Evolutionary conservation across 2,329 filamentous ascomycete genomes (phyloP).

Genomic region (Xylaria sp.): DNA sequence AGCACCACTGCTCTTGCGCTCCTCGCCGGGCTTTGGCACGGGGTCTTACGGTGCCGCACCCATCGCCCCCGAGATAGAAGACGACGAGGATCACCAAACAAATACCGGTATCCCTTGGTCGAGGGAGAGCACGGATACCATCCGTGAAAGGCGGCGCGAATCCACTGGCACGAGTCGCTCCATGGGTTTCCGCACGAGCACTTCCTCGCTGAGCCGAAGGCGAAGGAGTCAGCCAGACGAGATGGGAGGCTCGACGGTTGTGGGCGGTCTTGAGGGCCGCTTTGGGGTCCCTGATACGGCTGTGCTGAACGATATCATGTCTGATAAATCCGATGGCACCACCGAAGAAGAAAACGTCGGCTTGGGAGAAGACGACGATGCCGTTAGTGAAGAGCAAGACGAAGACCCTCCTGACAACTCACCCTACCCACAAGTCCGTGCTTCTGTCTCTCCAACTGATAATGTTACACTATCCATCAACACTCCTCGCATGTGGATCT

Average conservation of each 20-base stretch:
- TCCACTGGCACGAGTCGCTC: constrained; percentile 42
- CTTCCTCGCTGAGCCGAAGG: constrained; percentile 44
- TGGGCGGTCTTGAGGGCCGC: constrained; percentile 63
- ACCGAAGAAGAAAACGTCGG: constrained; percentile 41
- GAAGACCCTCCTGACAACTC: constrained; percentile 73
- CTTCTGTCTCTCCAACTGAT: constrained; percentile 80
- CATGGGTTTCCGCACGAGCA: constrained; percentile 40
- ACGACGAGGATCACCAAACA: constrained; percentile 44
- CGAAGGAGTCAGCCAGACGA: constrained; percentile 57
- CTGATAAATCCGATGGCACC: constrained; percentile 52
- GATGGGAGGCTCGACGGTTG: constrained; percentile 61
- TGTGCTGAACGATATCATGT: constrained; percentile 57
- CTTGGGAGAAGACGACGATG: constrained; percentile 48
- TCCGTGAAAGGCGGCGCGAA: constrained; percentile 40
- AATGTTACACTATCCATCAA: constrained; percentile 83
- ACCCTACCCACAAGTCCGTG: constrained; percentile 80
- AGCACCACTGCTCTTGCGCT: constrained; percentile 66
- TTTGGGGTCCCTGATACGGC: constrained; percentile 62
- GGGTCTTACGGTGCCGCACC: constrained; percentile 70
- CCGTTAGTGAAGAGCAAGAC: constrained; percentile 50
- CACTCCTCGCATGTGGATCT: constrained; percentile 86
- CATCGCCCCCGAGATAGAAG: constrained; percentile 53
- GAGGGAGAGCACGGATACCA: constrained; percentile 41
- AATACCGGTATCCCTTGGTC: constrained; percentile 38
- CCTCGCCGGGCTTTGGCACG: constrained; percentile 68